Evolutionary conservation across 305 asterid genomes (phyloP).

Genomic region (Rubia peregrina): DNA sequence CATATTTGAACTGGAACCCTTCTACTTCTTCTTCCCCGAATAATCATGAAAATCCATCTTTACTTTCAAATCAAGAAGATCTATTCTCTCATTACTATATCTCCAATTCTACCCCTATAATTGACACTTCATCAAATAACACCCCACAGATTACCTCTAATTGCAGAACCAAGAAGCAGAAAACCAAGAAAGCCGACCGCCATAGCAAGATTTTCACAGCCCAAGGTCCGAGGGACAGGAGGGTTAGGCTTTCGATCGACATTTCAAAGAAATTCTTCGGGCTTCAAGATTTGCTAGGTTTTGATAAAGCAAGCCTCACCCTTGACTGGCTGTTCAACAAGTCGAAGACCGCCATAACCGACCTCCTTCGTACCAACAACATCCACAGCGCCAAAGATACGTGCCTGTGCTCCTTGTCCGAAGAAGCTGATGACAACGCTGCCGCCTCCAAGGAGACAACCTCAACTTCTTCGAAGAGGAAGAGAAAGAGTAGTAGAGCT

Average conservation of each 20-base stretch:
- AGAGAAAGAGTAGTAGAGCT: neutral
- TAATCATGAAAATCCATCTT: slow-evolving; percentile 28
- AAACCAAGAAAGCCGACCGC: slow-evolving; percentile 37
- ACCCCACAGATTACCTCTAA: neutral
- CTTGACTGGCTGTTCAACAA: slow-evolving; percentile 76
- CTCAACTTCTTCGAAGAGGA: slow-evolving; percentile 3
- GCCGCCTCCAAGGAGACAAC: neutral
- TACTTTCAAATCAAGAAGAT: slow-evolving; percentile 31
- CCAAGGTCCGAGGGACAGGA: slow-evolving; percentile 69
- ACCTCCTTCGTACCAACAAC: slow-evolving; percentile 29
- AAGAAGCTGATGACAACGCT: slow-evolving; percentile 6
- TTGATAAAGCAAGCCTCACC: slow-evolving; percentile 80
- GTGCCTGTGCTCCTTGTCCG: slow-evolving; percentile 27
- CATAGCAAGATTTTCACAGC: slow-evolving; percentile 73
- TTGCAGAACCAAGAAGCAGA: neutral
- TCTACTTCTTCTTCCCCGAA: slow-evolving; percentile 28
- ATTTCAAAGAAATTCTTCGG: slow-evolving; percentile 75
- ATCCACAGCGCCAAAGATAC: neutral
- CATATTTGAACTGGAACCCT: slow-evolving; percentile 20
- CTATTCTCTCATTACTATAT: slow-evolving; percentile 21
- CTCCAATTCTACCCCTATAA: slow-evolving; percentile 14
- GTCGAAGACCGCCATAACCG: slow-evolving; percentile 53
- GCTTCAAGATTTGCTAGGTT: slow-evolving; percentile 73
- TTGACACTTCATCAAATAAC: slow-evolving; percentile 12
- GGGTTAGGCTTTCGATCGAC: slow-evolving; percentile 71